Conservation (phyloP, 345 rosid species). For the Clausena lansium region DNA sequence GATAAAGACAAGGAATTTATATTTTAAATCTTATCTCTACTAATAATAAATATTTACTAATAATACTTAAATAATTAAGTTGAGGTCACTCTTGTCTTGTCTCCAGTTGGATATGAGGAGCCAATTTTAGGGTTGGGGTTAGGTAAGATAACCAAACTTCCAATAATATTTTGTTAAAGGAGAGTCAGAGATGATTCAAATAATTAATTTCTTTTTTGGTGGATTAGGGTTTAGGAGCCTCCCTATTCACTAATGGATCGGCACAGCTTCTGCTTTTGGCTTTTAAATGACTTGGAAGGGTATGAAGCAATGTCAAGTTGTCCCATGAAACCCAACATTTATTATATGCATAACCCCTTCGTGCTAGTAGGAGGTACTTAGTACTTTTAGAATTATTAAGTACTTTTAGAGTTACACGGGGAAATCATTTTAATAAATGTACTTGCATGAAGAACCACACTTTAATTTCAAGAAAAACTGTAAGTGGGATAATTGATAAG, state of each 20-base stretch:
- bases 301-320: background rate
- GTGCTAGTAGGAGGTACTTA: background rate
- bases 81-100: conserved; percentile 22
- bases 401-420: background rate
- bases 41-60: background rate
- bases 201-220: background rate
- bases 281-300: background rate
- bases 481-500: no score
- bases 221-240: background rate
- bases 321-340: background rate
- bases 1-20: background rate
- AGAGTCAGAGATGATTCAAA: background rate
- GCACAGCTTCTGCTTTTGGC: background rate
- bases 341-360: background rate
- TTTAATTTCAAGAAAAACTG: background rate
- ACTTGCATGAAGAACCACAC: background rate
- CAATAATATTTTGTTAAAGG: background rate
- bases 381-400: background rate
- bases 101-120: conserved; percentile 23
- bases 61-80: conserved; percentile 4
- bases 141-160: conserved; percentile 16
- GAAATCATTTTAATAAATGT: background rate
- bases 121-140: conserved; percentile 6
- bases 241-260: background rate
- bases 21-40: background rate